Evolutionary conservation across 78 protist species (phyloP), one percentile per base, ranked within the genome.

Genomic region (Polysphondylium violaceum): DNA sequence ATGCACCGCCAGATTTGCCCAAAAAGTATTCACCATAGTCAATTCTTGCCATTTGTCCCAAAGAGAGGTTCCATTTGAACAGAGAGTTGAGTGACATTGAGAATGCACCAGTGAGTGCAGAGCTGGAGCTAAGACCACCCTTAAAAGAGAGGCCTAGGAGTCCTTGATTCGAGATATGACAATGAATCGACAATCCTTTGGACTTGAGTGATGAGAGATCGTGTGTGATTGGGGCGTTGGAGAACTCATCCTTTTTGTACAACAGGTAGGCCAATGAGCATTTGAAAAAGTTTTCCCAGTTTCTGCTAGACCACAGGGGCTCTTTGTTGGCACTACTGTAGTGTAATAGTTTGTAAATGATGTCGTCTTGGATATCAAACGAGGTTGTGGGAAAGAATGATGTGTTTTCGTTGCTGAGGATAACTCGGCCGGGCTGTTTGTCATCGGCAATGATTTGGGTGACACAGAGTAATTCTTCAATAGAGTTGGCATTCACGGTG

Each of bases 1-100:
- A 60, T 6, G 93, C 86, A 60, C 93, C 93, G n/a, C 64, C 93
- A n/a, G 41, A 19, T 43, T 87, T 87, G 16, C 93, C 93, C 2
- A 87, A 19, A 25, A 74, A 87, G 59, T 87, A 87, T 44, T 87
- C 93, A 4, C 75, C 93, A 27, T 40, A 87, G 38, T 87, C 93
- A 2, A 77, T 59, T 3, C 29, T 41, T 33, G 87, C 60, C 76
- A 87, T 23, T 53, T 87, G 76, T n/a, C 53, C 76, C 8, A 55
- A 33, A 17, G 68, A 7, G 16, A 87, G 4, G 12, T 51, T 67
- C 85, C 73, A 69, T n/a, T 58, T 3, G 21, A 71, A 59, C 29
- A 65, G 27, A 21, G 19, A 16, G 36, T 87, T 43, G 5, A 87
- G 29, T 27, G 72, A 8, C 3, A 87, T 17, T 29, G 56, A 25